Evolutionary conservation across 805 yeast genomes (phyloP), one percentile per base, ranked within the genome.

Genomic region (Wickerhamiella azyma): DNA sequence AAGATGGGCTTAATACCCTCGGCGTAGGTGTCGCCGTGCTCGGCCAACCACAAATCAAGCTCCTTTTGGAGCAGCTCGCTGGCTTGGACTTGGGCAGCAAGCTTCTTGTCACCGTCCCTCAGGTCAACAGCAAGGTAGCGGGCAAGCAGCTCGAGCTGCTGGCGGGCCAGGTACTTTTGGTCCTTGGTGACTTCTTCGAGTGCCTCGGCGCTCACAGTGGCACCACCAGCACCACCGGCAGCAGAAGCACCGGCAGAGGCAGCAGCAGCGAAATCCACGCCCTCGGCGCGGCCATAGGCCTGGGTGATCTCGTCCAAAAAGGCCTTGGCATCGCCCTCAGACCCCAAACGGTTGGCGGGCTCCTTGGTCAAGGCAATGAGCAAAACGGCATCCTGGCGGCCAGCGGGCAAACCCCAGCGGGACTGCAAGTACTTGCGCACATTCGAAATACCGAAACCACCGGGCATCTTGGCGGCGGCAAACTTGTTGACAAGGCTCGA

Each of bases 381-480:
- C 60, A 92, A 71, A 33, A 81, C 86, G 41, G 94, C 75, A 64
- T 92, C 97, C 70, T 89, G 97, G 72, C 97, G 81, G 57, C 96
- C 96, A 40, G 83, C 52, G 54, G 83, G 94, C 58, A 92, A 75
- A 55, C 98, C 98, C 84, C 84, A 92, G 66, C 89, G 78, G 39
- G 88, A 62, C 69, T 83, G 88, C 64, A 92, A 76, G 68, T 92
- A 84, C 66, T 88, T 85, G 72, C 96, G 81, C 44, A 95, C 94
- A 53, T 75, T 71, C 51, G 96, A 81, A 56, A 89, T 80, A 41
- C 94, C 82, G 68, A 89, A 92, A 17, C 99, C 99, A 75, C 99
- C 99, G 46, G 99, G 97, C 97, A 92, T 92, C 71, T 92, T 92
- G 26, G 96, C 81, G 9, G 97, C 79, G 71, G 88, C 82, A 60